A percentile compares a stretch with the other conserved stretches of the same genome.
These are phyloP conservation scores for Lipomyces sp. DNA, from an alignment of 805 yeast species.

Conservation along the genomic window DNA sequence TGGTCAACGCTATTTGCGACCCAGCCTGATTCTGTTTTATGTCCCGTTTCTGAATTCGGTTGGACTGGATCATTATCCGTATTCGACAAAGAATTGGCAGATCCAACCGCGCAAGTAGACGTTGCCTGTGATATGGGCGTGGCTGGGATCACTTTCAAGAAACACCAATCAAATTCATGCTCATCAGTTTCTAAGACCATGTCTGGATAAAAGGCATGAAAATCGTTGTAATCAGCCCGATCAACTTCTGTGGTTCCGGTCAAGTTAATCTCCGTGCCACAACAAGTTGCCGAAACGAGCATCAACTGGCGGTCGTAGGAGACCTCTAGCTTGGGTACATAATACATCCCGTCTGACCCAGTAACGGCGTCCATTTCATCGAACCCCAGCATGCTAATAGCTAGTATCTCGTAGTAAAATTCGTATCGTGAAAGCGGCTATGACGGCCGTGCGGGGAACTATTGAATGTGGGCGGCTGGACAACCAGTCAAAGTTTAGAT, in stretches of 20 bases:
- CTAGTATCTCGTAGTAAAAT: background rate
- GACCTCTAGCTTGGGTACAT: background rate
- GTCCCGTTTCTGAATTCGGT: background rate
- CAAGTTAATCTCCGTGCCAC: background rate
- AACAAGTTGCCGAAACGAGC: background rate
- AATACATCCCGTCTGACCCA: background rate
- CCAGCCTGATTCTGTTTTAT: background rate
- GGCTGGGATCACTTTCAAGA: background rate
- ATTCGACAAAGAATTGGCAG: background rate
- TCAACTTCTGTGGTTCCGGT: background rate
- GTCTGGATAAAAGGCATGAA: background rate
- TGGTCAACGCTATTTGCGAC: background rate
- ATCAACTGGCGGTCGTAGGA: background rate
- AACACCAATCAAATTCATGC: conserved; percentile 1
- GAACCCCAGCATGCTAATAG: background rate
- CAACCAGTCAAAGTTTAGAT: background rate
- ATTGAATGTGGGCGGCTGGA: background rate
- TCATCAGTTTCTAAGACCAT: background rate
- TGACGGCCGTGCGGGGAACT: too few relatives aligned
- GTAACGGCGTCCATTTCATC: background rate
- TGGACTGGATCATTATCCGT: background rate
- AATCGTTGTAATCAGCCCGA: background rate
- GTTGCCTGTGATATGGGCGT: background rate
- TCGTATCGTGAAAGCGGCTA: background rate
- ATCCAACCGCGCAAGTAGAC: background rate